These are phyloP conservation scores for Colletotrichum sp. DNA, from an alignment of 2,329 filamentous ascomycete genomes.

Conservation along the genomic window DNA sequence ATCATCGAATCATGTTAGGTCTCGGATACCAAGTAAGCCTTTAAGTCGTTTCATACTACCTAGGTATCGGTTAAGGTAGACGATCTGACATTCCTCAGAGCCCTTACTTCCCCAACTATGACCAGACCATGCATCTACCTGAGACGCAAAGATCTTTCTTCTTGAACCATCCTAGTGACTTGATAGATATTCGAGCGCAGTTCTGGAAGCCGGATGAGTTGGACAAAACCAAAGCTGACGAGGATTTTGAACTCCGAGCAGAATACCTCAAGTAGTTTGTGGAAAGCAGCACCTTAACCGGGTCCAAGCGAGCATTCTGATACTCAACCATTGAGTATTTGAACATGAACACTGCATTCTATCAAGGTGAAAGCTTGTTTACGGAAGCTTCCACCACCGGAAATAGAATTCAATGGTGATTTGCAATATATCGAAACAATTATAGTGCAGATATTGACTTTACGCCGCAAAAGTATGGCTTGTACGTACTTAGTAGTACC, in stretches of 20 bases:
- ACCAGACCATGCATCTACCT: neutral
- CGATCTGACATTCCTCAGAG: neutral
- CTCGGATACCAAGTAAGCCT: neutral
- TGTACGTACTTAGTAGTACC: neutral
- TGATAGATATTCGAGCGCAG: neutral
- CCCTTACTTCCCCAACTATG: neutral
- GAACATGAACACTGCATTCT: neutral
- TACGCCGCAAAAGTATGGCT: neutral
- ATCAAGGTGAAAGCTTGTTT: neutral
- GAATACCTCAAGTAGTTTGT: neutral
- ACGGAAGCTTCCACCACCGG: neutral
- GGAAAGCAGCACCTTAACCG: neutral
- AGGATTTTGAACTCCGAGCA: neutral
- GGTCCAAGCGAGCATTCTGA: neutral
- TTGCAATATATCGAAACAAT: neutral
- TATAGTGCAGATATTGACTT: neutral
- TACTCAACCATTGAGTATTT: neutral
- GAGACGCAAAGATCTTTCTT: neutral
- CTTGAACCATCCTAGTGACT: neutral
- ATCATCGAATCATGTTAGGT: conserved; percentile 59
- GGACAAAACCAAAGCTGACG: neutral
- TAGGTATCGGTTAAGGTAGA: neutral
- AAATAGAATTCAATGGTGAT: neutral
- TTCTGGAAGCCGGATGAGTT: neutral
- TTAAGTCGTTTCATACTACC: neutral